Base-by-base conservation (phyloP, 306 rosid genomes). In the Hippophae gyantsensis region DNA sequence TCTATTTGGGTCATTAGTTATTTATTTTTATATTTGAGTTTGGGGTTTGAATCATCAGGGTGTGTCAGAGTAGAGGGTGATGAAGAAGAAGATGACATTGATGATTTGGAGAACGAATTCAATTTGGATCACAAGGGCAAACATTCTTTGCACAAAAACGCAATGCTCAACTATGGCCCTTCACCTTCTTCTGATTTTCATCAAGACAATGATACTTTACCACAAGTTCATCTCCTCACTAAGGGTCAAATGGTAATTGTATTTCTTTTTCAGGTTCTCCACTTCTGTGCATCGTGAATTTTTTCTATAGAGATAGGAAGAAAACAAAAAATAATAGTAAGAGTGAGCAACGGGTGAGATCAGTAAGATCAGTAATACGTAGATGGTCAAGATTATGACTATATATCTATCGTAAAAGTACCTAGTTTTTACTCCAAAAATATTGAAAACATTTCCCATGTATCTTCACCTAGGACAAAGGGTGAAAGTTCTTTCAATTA, bases 51-150 rank as follows among this genome's bases (percentile, higher is more conserved):
- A 52, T n/a, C 5, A 8, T 11, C 69, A 86, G 95, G 95, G 26
- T 72, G 79, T 64, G 80, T 78, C 45, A 79, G 95, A 65, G 87
- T 86, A 64, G 84, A 79, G 1, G 90, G 95, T 6, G 90, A 86
- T 75, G 95, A 86, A 52, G 95, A 86, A 32, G 95, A 86, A 69
- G 95, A 86, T 26, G 87, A 49, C 44, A 64, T 72, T 18, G 82
- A 83, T 70, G 95, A 86, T 56, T 52, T 83, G 72, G 95, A 86
- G 60, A 68, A 83, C 43, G 95, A 86, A 42, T 77, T 83, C 43
- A 79, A 67, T 62, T 76, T 13, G 44, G 69, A 65, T 42, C 72
- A 59, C 12, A 54, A 5, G 46, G 73, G 14, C 64, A 47, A 57
- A 52, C 65, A 43, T 9, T 56, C 62, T 27, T 57, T 58, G 57